phyloP scores from a whole-genome alignment of 2,329 filamentous ascomycete species.

The Clonostachys rhizophaga region DNA sequence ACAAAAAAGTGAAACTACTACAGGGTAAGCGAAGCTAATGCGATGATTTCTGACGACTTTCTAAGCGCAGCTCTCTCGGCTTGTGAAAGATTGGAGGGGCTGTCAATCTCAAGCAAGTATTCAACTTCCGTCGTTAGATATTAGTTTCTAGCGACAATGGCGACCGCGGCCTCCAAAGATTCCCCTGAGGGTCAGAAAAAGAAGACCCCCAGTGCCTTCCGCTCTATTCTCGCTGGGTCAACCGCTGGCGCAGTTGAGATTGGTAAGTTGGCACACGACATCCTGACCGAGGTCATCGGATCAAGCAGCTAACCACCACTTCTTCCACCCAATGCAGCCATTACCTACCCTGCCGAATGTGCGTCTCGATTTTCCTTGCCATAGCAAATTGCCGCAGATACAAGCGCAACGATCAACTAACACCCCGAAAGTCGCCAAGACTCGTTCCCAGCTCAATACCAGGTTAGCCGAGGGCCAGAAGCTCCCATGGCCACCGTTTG shows the following conservation, averaged over 20 bases:
- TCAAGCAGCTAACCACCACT: not conserved
- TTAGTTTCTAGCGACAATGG: not conserved
- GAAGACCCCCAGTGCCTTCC: slow-evolving; percentile 69
- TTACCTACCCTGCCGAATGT: slow-evolving; percentile 95
- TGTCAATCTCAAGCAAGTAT: too few relatives aligned
- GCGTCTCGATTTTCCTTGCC: slow-evolving; percentile 23
- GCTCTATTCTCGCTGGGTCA: slow-evolving; percentile 87
- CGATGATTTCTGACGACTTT: too few relatives aligned
- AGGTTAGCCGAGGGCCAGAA: slow-evolving; percentile 77
- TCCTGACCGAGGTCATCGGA: not conserved
- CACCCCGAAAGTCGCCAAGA: slow-evolving; percentile 72
- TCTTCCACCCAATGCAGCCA: slow-evolving; percentile 39
- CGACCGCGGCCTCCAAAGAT: slow-evolving; percentile 5
- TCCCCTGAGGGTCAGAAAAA: slow-evolving; percentile 17
- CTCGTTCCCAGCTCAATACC: slow-evolving; percentile 86
- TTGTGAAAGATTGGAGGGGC: too few relatives aligned
- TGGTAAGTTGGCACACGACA: slow-evolving; percentile 41
- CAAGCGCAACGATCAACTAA: slow-evolving; percentile 3
- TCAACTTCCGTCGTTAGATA: too few relatives aligned
- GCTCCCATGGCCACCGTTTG: slow-evolving; percentile 92
- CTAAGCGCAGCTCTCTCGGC: too few relatives aligned
- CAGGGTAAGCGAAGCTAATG: too few relatives aligned
- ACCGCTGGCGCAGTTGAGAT: slow-evolving; percentile 96
- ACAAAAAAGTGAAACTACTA: too few relatives aligned
- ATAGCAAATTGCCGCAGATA: not conserved